Evolutionary conservation across 768 basidiomycete species (phyloP), one percentile per base, ranked within the genome.

Genomic region (Trametes meyenii): DNA sequence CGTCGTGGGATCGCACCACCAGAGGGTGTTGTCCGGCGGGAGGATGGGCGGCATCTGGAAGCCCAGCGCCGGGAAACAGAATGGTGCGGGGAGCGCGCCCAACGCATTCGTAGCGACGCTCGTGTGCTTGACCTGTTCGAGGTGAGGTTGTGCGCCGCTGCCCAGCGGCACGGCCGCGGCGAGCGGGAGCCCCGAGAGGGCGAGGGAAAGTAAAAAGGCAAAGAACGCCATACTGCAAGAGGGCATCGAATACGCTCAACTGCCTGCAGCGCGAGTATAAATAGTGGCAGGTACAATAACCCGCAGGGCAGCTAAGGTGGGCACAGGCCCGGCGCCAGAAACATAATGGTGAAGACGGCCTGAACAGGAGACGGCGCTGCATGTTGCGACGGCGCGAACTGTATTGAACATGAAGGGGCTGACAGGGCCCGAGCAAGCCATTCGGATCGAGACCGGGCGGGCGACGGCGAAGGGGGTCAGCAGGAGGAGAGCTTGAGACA

Each of bases 1-100:
- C 0, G 81, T 83, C 55, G 75, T 73, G 39, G 74, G 70, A 57
- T 81, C 70, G 69, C 90, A 92, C 90, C 89, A 77, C 76, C 76
- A 77, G 23, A 49, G 48, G 0, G 62, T 59, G 49, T 58, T 62
- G 62, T 68, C 61, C 0, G 70, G 58, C 0, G 87, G 87, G 10
- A 81, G 69, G 1, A 67, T 49, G 1, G 71, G 67, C 3, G 89
- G 89, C 84, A 84, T 88, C 11, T 65, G 70, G 66, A 88, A 89
- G 1, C 76, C 68, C 39, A 79, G 51, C 21, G 78, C 71, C 7
- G 51, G 26, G 75, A 72, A 38, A 77, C 79, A 66, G 75, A 78
- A 56, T 14, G 67, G 63, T 13, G 66, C 66, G 13, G 66, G 55
- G 13, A 55, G 53, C 35, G 65, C 58, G 12, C 23, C 36, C 19